Evolutionary conservation across 2,329 filamentous ascomycete genomes (phyloP).

Genomic region (Aspergillus fumigatiaffinis): DNA sequence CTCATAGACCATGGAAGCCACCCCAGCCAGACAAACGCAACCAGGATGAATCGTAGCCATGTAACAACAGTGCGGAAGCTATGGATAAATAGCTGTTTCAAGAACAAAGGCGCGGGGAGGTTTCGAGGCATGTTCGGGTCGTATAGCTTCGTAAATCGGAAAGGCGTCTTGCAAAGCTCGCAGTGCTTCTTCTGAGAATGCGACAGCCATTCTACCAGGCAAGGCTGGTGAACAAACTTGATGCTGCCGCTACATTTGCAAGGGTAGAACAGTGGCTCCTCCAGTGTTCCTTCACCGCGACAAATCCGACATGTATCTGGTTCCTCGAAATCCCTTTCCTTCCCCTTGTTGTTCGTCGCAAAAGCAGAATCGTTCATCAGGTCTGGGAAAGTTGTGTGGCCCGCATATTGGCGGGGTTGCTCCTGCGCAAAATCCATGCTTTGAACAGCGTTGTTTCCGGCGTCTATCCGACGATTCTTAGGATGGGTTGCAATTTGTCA

Average conservation of each 20-base stretch:
- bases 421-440: constrained; percentile 28
- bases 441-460: constrained; percentile 10
- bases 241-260: constrained; percentile 99
- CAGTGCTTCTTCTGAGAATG: constrained; percentile 99
- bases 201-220: constrained; percentile 96
- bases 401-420: constrained; percentile 18
- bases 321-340: constrained; percentile 46
- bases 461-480: constrained; percentile 15
- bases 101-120: constrained; percentile 75
- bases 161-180: constrained; percentile 97
- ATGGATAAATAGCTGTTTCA: constrained; percentile 73
- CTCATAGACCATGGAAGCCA: constrained; percentile 88
- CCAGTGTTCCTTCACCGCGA: constrained; percentile 74
- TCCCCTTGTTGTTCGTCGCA: constrained; percentile 38
- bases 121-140: constrained; percentile 85
- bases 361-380: constrained; percentile 57
- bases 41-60: constrained; percentile 74
- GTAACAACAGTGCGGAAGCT: constrained; percentile 66
- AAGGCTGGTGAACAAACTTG: constrained; percentile 96
- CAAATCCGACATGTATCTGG: constrained; percentile 95
- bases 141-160: constrained; percentile 97
- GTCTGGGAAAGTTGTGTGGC: constrained; percentile 38
- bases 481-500: constrained; percentile 23
- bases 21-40: constrained; percentile 81
- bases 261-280: constrained; percentile 90